Base-by-base conservation (phyloP, 257 asterid species). In the Solanum okadae region DNA sequence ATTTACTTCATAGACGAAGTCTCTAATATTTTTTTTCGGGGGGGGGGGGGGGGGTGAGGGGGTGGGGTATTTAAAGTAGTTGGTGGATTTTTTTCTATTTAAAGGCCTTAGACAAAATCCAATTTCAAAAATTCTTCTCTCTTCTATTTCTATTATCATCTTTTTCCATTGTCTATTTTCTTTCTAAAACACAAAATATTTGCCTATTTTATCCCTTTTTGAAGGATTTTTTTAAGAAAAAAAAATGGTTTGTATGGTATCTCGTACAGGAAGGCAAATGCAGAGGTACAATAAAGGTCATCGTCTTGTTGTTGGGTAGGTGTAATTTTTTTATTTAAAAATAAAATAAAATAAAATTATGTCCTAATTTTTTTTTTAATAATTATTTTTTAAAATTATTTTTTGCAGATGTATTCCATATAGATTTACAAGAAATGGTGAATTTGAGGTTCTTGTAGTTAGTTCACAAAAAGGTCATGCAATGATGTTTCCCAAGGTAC, bases 401-500 rank as follows among this genome's bases (percentile, higher is more conserved):
- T 4, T 61, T 13, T 90, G 87, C 89, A 95, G 98, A 88, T 93
- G 96, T 90, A 94, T 95, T 67, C 98, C 98, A 0, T 95, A 95
- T 78, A 90, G 98, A 86, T 93, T 89, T 86, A 84, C 71, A 4
- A 34, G 86, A 1, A 87, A 89, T n/a, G 91, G 92, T 46, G 93
- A 91, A 88, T 83, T 95, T 61, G 98, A 95, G 89, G 98, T 95
- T 59, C 95, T 95, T 87, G 92, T 94, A 11, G 87, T 95, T 37
- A 95, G 95, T 90, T 95, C 98, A 6, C 93, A 89, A 72, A 95
- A 93, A 46, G 89, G 94, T 84, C 92, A 90, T 79, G 91, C 89
- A 20, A 95, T 93, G 98, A 93, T 95, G 96, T 95, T 95, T 81
- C 98, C 98, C 8, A 95, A 95, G 96, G 98, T 95, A 56, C 27